Evolutionary conservation across 208 protist genomes (phyloP).

Genomic region (Lotmaria passim): DNA sequence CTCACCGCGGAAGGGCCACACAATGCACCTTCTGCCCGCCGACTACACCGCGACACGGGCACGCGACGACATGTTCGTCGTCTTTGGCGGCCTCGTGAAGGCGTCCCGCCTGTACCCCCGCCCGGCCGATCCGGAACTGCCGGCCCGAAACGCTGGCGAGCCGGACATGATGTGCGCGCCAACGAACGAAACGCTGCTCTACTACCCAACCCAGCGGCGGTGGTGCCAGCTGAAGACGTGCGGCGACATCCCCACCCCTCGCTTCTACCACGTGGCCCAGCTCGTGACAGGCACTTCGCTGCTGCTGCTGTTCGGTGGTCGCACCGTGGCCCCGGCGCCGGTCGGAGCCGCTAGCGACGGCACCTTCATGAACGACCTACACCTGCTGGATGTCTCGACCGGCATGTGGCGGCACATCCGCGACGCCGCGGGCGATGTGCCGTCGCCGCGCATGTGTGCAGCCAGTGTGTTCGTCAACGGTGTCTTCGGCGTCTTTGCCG

Average conservation of each 20-base stretch:
- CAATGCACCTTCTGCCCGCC: slow-evolving; percentile 44
- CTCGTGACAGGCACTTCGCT: slow-evolving; percentile 47
- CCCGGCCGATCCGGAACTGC: slow-evolving; percentile 32
- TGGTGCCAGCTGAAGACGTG: slow-evolving; percentile 49
- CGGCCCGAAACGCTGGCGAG: slow-evolving; percentile 17
- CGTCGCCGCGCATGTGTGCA: slow-evolving; percentile 47
- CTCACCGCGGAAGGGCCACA: slow-evolving; percentile 53
- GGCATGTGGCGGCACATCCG: slow-evolving; percentile 47
- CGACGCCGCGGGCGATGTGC: slow-evolving; percentile 23
- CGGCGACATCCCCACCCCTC: slow-evolving; percentile 40
- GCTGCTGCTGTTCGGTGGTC: slow-evolving; percentile 64
- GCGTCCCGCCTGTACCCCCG: slow-evolving; percentile 26
- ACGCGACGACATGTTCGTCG: slow-evolving; percentile 44
- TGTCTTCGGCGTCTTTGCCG: slow-evolving; percentile 45
- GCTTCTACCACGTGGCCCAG: slow-evolving; percentile 54
- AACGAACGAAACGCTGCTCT: slow-evolving; percentile 41
- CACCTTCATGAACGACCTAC: slow-evolving; percentile 51
- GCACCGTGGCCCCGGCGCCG: slow-evolving; percentile 20
- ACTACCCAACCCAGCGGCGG: slow-evolving; percentile 30
- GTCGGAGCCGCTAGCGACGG: slow-evolving; percentile 6
- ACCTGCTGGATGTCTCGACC: slow-evolving; percentile 50
- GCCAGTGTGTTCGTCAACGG: slow-evolving; percentile 51
- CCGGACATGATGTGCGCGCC: slow-evolving; percentile 26
- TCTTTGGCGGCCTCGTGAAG: slow-evolving; percentile 49
- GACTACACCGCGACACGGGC: slow-evolving; percentile 37